A percentile compares a stretch with the other conserved stretches of the same genome.
phyloP scores from a whole-genome alignment of 331 rosid species.

The Malus hybrid region DNA sequence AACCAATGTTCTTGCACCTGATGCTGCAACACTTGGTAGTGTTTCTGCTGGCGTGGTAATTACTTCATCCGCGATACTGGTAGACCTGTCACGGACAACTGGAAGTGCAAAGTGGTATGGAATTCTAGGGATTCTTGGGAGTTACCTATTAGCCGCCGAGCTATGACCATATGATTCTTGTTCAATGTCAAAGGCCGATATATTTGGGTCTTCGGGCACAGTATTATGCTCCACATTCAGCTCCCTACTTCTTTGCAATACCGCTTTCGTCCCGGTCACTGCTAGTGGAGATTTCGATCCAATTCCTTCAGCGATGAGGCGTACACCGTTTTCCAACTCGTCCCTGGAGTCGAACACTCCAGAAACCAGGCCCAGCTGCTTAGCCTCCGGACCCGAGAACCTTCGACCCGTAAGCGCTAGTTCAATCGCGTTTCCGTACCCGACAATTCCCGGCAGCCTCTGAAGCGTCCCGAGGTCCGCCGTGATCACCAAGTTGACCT shows the following conservation, averaged over 20 bases:
- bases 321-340: conserved; percentile 44
- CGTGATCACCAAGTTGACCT: conserved; percentile 72
- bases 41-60: background rate
- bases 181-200: conserved; percentile 18
- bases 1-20: conserved; percentile 34
- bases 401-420: conserved; percentile 75
- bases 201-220: background rate
- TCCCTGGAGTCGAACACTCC: conserved; percentile 36
- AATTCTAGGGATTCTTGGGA: conserved; percentile 10
- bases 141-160: conserved; percentile 8
- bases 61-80: conserved; percentile 10
- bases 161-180: conserved; percentile 17
- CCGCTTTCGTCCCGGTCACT: conserved; percentile 69
- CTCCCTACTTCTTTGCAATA: conserved; percentile 68
- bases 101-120: conserved; percentile 9
- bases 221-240: conserved; percentile 44
- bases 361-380: conserved; percentile 62
- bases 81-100: conserved; percentile 15
- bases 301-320: conserved; percentile 53
- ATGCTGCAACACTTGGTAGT: conserved; percentile 1
- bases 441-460: conserved; percentile 68
- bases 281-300: conserved; percentile 72
- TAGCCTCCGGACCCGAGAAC: conserved; percentile 72
- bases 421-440: conserved; percentile 71
- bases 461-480: conserved; percentile 89